These are phyloP conservation scores for Biancaea sappan DNA, from an alignment of 306 rosid species.

Conservation along the genomic window DNA sequence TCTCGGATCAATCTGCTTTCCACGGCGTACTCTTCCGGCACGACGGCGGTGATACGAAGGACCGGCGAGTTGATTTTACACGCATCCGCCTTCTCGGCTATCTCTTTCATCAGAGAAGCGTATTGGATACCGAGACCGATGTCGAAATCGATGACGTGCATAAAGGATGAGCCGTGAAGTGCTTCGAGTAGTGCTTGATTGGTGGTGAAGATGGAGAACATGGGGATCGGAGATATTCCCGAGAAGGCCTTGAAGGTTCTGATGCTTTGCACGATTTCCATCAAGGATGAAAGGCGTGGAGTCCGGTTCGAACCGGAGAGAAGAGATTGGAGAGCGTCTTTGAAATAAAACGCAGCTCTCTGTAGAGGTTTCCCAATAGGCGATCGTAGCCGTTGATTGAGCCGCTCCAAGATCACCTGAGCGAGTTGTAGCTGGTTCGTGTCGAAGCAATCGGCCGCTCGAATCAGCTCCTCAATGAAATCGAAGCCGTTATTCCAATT, in stretches of 20 bases:
- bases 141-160: slow-evolving; percentile 84
- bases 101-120: slow-evolving; percentile 85
- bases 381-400: slow-evolving; percentile 63
- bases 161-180: slow-evolving; percentile 46
- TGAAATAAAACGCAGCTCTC: slow-evolving; percentile 74
- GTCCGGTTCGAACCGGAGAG: slow-evolving; percentile 61
- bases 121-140: slow-evolving; percentile 85
- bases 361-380: slow-evolving; percentile 59
- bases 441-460: slow-evolving; percentile 83
- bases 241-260: slow-evolving; percentile 72
- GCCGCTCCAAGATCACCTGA: slow-evolving; percentile 72
- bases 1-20: slow-evolving; percentile 62
- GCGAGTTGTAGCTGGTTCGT: slow-evolving; percentile 59
- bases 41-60: slow-evolving; percentile 71
- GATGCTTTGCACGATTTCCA: slow-evolving; percentile 75
- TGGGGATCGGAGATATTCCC: slow-evolving; percentile 69
- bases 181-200: slow-evolving; percentile 87
- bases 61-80: slow-evolving; percentile 41
- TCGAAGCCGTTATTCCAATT: slow-evolving; percentile 51
- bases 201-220: slow-evolving; percentile 87
- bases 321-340: slow-evolving; percentile 74
- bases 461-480: slow-evolving; percentile 67
- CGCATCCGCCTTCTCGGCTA: slow-evolving; percentile 59
- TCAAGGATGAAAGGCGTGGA: slow-evolving; percentile 51
- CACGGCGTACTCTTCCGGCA: slow-evolving; percentile 65